Evolutionary conservation across 1,139 yeast species (phyloP).

Genomic region (Hansenula sp.): DNA sequence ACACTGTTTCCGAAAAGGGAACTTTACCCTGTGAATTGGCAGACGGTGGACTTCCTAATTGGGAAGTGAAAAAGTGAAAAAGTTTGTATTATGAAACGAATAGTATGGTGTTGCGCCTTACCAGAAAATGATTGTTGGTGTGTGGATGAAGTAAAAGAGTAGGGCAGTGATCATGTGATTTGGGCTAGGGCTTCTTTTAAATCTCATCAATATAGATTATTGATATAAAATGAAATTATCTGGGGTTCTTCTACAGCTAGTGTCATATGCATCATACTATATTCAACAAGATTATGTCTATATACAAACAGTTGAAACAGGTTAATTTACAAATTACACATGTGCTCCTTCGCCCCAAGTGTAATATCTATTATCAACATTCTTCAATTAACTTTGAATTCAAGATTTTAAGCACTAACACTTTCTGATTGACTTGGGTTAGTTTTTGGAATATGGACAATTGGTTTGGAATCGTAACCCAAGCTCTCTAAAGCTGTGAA

Average conservation of each 20-base stretch:
- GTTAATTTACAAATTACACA: too few species aligned
- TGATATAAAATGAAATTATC: too few species aligned
- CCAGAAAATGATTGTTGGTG: too few species aligned
- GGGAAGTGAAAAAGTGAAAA: neutral
- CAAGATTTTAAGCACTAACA: too few species aligned
- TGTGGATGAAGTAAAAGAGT: too few species aligned
- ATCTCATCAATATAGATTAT: too few species aligned
- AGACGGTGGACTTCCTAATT: slow-evolving; percentile 3
- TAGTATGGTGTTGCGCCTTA: too few species aligned
- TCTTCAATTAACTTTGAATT: too few species aligned
- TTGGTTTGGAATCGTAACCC: slow-evolving; percentile 36
- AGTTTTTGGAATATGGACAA: slow-evolving; percentile 7
- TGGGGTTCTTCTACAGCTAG: neutral
- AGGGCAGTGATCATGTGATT: too few species aligned
- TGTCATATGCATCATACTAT: slow-evolving; percentile 2
- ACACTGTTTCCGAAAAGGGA: slow-evolving; percentile 1
- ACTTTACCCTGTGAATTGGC: slow-evolving; percentile 3
- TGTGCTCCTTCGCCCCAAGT: too few species aligned
- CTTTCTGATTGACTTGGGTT: neutral
- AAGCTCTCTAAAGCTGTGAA: slow-evolving; percentile 23
- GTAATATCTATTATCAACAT: too few species aligned
- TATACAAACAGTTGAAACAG: slow-evolving; percentile 10
- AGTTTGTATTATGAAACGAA: neutral
- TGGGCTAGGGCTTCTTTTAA: too few species aligned
- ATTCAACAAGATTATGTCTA: neutral